Evolutionary conservation across 1,139 yeast genomes (phyloP).

Genomic region (Lodderomyces beijingensis): DNA sequence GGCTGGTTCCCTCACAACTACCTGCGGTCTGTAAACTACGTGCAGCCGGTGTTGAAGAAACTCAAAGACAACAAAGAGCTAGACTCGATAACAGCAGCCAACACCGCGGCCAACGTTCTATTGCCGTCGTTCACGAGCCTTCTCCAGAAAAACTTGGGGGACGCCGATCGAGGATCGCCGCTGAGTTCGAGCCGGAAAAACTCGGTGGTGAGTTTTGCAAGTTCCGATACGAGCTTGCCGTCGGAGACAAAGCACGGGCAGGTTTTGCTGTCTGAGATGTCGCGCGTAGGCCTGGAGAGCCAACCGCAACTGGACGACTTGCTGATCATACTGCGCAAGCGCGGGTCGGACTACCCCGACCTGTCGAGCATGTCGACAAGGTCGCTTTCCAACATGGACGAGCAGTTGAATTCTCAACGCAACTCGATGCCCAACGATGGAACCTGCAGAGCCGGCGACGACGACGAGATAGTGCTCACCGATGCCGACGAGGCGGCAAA

Average conservation of each 20-base stretch:
- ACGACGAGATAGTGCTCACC: conserved; percentile 10
- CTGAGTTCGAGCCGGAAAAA: conserved; percentile 37
- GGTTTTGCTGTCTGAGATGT: not conserved
- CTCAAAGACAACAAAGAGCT: conserved; percentile 39
- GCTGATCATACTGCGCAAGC: no score
- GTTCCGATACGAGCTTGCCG: conserved; percentile 33
- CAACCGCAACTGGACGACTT: no score
- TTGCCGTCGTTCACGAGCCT: conserved; percentile 42
- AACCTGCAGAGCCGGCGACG: not conserved
- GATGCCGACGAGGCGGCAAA: conserved; percentile 38
- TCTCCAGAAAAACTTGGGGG: conserved; percentile 34
- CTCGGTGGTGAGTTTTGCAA: conserved; percentile 47
- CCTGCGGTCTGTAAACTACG: conserved; percentile 46
- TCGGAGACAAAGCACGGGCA: conserved; percentile 10
- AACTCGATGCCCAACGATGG: not conserved
- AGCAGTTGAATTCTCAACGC: not conserved
- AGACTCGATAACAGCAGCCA: conserved; percentile 45
- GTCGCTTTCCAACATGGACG: not conserved
- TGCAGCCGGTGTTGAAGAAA: conserved; percentile 42
- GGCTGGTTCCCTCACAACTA: conserved; percentile 77
- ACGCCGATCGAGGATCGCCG: conserved; percentile 28
- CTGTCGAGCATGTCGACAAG: not conserved
- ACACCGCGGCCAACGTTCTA: conserved; percentile 47
- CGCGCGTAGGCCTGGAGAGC: not conserved
- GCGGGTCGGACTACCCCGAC: no score